Evolutionary conservation across 345 rosid genomes (phyloP).

Genomic region (Citrus hindsii): DNA sequence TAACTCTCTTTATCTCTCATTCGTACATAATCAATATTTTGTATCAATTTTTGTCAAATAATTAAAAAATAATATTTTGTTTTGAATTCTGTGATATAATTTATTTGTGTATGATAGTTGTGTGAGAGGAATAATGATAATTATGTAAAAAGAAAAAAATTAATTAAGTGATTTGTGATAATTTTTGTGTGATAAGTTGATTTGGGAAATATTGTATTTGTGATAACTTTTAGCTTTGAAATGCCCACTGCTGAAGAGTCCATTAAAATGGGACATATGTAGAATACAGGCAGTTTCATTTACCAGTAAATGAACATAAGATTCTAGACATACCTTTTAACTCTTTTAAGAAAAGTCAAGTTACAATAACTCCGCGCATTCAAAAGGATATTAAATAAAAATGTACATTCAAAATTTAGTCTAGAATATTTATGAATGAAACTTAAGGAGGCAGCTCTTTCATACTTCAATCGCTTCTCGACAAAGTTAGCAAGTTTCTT

Average conservation of each 20-base stretch:
- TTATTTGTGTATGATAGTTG: no score
- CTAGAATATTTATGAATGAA: constrained; percentile 1
- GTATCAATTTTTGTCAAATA: no score
- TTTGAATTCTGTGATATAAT: no score
- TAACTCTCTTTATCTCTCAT: no score
- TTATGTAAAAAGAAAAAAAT: no score
- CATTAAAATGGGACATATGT: not conserved
- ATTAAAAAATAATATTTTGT: no score
- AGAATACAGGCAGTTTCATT: not conserved
- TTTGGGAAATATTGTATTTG: no score
- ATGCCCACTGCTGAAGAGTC: not conserved
- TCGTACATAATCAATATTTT: no score
- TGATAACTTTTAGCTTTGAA: no score
- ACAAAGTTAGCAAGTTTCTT: constrained; percentile 89
- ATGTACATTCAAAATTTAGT: not conserved
- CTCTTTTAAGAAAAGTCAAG: not conserved
- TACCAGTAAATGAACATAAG: not conserved
- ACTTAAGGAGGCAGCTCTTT: constrained; percentile 97
- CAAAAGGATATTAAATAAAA: constrained; percentile 1
- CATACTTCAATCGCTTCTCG: constrained; percentile 88
- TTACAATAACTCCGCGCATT: not conserved
- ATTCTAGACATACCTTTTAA: not conserved
- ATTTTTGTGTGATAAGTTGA: no score
- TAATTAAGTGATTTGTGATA: no score
- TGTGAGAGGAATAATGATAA: no score